These are phyloP conservation scores for Setaria italica DNA, from an alignment of 202 grass and related monocot genomes.

Conservation along the genomic window DNA sequence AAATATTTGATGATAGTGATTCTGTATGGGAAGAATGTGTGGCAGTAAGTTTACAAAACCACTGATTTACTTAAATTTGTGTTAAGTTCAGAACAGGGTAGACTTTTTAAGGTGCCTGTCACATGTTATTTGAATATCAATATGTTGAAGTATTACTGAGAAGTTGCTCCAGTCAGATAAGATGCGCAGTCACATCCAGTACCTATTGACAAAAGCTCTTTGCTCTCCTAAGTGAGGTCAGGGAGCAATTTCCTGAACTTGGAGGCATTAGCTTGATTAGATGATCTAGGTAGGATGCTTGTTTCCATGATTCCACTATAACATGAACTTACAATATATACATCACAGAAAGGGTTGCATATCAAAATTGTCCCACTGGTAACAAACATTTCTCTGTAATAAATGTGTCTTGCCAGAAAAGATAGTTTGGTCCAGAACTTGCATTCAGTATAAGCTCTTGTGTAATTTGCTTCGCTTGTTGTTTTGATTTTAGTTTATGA, in stretches of 20 bases:
- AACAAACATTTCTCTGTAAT: conserved; percentile 7
- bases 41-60: too few species aligned
- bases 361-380: neutral
- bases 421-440: neutral
- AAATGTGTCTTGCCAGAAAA: conserved; percentile 19
- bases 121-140: too few species aligned
- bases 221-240: neutral
- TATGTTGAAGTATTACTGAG: too few species aligned
- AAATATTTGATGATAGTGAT: too few species aligned
- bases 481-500: conserved; percentile 20
- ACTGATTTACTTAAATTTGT: too few species aligned
- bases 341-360: neutral
- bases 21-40: too few species aligned
- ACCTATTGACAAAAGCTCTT: neutral
- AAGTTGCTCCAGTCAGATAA: too few species aligned
- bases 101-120: too few species aligned
- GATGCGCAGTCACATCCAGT: too few species aligned
- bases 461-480: neutral
- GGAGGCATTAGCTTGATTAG: neutral
- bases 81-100: too few species aligned
- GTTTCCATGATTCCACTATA: neutral
- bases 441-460: neutral
- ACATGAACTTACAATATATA: neutral
- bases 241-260: neutral
- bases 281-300: conserved; percentile 1